Evolutionary conservation across 768 basidiomycete genomes (phyloP).

Genomic region (Cubamyces lactineus): DNA sequence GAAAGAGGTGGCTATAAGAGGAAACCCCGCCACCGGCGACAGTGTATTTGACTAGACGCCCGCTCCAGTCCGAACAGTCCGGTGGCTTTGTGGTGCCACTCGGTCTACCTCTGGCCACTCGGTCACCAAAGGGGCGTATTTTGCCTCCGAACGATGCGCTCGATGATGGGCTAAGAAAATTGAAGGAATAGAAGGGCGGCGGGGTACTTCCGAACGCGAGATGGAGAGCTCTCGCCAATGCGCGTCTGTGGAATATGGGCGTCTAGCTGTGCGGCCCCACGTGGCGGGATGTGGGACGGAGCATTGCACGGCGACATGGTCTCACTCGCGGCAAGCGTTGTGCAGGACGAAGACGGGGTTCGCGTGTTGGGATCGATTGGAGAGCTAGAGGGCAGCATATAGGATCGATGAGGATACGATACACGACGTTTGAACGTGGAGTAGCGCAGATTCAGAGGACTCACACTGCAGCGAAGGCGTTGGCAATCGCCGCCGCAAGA

Average conservation of each 20-base stretch:
- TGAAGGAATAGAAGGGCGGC: neutral
- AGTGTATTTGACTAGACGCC: slow-evolving; percentile 4
- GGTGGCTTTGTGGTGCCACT: neutral
- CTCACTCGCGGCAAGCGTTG: neutral
- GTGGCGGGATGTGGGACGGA: slow-evolving; percentile 15
- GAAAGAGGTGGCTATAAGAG: neutral
- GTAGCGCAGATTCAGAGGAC: slow-evolving; percentile 7
- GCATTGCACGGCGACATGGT: slow-evolving; percentile 9
- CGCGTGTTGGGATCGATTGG: slow-evolving; percentile 14
- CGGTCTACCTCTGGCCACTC: too few species aligned
- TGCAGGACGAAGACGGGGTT: neutral
- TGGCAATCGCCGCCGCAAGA: slow-evolving; percentile 55
- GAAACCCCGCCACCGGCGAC: slow-evolving; percentile 12
- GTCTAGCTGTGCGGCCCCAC: slow-evolving; percentile 12
- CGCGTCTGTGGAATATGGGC: neutral
- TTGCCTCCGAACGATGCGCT: too few species aligned
- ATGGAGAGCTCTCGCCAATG: neutral
- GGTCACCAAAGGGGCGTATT: too few species aligned
- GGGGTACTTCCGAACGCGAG: neutral
- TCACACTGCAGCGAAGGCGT: slow-evolving; percentile 20
- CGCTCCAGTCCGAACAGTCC: neutral
- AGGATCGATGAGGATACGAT: slow-evolving; percentile 22
- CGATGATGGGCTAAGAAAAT: neutral
- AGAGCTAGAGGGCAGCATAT: neutral
- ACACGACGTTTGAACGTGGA: slow-evolving; percentile 31